phyloP scores from a whole-genome alignment of 768 basidiomycete genomes.

The Epithele typhae region DNA sequence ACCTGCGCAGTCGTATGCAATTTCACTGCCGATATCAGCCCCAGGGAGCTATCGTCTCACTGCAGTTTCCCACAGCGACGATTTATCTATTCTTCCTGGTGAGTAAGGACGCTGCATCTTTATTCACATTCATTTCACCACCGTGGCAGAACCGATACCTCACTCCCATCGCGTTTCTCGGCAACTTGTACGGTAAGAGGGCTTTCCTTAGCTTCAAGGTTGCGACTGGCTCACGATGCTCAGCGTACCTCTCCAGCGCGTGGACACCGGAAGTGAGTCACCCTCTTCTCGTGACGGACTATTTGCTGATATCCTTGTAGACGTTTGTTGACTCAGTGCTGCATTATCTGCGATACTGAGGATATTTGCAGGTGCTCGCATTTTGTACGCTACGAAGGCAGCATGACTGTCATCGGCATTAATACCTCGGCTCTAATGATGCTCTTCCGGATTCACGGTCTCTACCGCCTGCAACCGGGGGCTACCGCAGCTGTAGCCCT shows the following conservation, averaged over 20 bases:
- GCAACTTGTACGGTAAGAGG: conserved; percentile 38
- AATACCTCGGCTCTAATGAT: conserved; percentile 54
- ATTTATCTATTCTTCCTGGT: conserved; percentile 35
- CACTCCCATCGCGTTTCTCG: conserved; percentile 56
- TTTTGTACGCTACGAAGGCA: conserved; percentile 31
- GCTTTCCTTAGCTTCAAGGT: not conserved
- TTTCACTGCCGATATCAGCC: conserved; percentile 19
- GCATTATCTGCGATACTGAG: not conserved
- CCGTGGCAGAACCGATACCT: conserved; percentile 54
- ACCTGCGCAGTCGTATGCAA: conserved; percentile 35
- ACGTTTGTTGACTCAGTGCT: not conserved
- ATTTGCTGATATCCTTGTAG: not conserved
- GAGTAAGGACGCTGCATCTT: not conserved
- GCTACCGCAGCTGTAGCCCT: conserved; percentile 22
- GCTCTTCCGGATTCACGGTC: conserved; percentile 42
- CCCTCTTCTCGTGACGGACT: not conserved
- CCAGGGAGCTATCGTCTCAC: not conserved
- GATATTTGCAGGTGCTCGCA: conserved; percentile 19
- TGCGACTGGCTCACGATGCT: too few species aligned
- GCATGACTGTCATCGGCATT: conserved; percentile 50
- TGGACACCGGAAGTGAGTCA: conserved; percentile 20
- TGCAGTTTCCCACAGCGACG: conserved; percentile 19
- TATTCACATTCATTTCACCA: not conserved
- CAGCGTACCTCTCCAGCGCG: conserved; percentile 20
- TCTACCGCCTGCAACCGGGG: conserved; percentile 24